Conservation (phyloP, 768 basidiomycete species). For the Leccinum arenicola region DNA sequence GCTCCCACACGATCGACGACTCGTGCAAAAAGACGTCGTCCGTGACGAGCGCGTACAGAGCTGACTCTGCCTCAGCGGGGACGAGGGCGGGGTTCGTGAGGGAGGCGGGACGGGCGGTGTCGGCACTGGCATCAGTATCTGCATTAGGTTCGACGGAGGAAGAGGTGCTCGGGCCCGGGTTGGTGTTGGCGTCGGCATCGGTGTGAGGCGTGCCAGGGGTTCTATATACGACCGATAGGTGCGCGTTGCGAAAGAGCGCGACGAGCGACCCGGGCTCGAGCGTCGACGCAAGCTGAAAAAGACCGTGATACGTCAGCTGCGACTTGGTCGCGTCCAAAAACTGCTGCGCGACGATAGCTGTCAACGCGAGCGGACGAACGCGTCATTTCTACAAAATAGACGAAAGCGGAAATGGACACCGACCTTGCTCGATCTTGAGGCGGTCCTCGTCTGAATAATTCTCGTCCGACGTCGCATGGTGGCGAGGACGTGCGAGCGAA, state of each 20-base stretch:
- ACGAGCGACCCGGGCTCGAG: slow-evolving; percentile 56
- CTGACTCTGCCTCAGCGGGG: slow-evolving; percentile 25
- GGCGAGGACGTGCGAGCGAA: slow-evolving; percentile 3
- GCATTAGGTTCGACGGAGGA: not conserved
- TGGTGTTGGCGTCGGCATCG: not conserved
- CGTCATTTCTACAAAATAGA: not conserved
- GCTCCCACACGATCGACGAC: slow-evolving; percentile 85
- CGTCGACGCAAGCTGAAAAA: slow-evolving; percentile 68
- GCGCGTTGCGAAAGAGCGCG: slow-evolving; percentile 90
- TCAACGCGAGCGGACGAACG: not conserved
- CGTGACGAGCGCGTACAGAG: slow-evolving; percentile 81
- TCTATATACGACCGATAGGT: slow-evolving; percentile 85
- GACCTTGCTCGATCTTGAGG: slow-evolving; percentile 70
- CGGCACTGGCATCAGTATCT: not conserved
- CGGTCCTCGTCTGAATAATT: slow-evolving; percentile 52
- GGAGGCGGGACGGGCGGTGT: not conserved
- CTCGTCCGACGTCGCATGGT: slow-evolving; percentile 4
- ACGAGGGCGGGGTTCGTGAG: slow-evolving; percentile 7
- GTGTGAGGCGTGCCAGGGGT: slow-evolving; percentile 16
- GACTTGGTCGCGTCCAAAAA: slow-evolving; percentile 73
- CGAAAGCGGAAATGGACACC: not conserved
- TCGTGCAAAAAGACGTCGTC: slow-evolving; percentile 80
- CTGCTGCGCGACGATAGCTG: slow-evolving; percentile 64
- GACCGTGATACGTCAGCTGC: slow-evolving; percentile 85
- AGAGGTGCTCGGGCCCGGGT: too few relatives aligned